These are phyloP conservation scores for Penicillium sp. DNA, from an alignment of 2,329 filamentous ascomycete species.

Conservation along the genomic window DNA sequence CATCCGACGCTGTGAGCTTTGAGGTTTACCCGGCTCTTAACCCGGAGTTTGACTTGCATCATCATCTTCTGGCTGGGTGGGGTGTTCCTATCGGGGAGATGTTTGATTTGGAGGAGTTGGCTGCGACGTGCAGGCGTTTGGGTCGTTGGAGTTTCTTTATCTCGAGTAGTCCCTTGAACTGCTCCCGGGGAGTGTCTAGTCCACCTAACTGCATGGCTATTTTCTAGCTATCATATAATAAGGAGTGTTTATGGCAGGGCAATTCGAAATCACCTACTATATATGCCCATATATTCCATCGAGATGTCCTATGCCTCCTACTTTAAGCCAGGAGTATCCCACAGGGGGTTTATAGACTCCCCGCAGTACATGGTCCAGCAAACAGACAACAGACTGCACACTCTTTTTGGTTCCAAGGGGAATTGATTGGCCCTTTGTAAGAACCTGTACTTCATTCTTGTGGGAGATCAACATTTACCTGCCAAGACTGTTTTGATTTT, in stretches of 20 bases:
- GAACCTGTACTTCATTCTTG: background rate
- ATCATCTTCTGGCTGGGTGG: constrained; percentile 37
- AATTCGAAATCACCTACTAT: background rate
- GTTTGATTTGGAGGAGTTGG: constrained; percentile 39
- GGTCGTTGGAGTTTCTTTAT: constrained; percentile 39
- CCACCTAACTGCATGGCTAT: constrained; percentile 45
- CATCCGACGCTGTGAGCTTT: constrained; percentile 58
- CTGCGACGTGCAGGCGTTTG: constrained; percentile 30
- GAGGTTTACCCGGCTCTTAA: constrained; percentile 48
- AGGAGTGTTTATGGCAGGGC: background rate
- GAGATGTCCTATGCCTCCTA: background rate
- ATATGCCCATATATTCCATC: background rate
- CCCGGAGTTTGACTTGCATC: constrained; percentile 35
- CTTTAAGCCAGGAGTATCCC: no score
- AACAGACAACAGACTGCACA: no score
- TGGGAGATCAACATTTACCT: background rate
- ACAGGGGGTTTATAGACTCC: no score
- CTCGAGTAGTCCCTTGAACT: constrained; percentile 41
- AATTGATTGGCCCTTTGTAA: background rate
- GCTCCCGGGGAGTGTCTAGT: constrained; percentile 38
- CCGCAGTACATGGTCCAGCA: no score
- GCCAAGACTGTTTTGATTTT: background rate
- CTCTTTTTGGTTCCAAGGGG: no score
- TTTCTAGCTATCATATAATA: constrained; percentile 26
- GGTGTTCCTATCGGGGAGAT: constrained; percentile 40